Conservation (phyloP, 2,329 filamentous ascomycete species). For the Colletotrichum orchidophilum region DNA sequence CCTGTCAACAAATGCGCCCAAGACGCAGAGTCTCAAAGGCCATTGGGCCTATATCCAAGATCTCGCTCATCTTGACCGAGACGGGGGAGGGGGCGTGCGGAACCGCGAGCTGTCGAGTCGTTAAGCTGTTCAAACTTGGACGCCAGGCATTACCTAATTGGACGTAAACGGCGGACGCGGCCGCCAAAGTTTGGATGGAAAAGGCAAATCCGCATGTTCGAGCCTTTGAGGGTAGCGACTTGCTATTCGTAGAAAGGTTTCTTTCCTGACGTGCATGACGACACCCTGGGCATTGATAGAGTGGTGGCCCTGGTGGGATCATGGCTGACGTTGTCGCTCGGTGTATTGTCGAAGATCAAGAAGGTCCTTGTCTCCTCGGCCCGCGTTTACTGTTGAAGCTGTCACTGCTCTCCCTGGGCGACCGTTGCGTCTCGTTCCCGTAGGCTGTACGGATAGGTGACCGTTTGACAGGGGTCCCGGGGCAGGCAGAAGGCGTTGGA, state of each 20-base stretch:
- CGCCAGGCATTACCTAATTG: slow-evolving; percentile 16
- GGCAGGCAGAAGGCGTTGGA: slow-evolving; percentile 10
- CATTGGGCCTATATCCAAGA: slow-evolving; percentile 3
- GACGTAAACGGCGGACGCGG: slow-evolving; percentile 8
- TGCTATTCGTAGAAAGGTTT: not conserved
- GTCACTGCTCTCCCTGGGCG: not conserved
- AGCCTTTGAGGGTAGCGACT: not conserved
- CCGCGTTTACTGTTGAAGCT: no score
- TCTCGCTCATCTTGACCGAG: not conserved
- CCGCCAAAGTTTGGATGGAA: not conserved
- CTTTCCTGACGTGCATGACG: slow-evolving; percentile 3
- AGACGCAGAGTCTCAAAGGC: not conserved
- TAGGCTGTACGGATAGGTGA: not conserved
- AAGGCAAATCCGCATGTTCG: not conserved
- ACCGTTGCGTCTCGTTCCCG: slow-evolving; percentile 4
- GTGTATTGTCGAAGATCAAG: not conserved
- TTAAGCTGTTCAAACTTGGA: slow-evolving; percentile 10
- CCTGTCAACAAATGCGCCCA: not conserved
- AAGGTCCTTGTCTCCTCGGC: not conserved
- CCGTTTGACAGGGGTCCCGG: slow-evolving; percentile 4
- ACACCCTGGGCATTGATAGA: not conserved
- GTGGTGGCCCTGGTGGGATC: not conserved
- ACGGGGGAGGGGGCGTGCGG: not conserved
- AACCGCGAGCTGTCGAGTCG: not conserved
- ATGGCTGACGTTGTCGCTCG: not conserved